Base-by-base conservation (phyloP, 2,329 filamentous ascomycete species). In the Pseudogymnoascus sp. region DNA sequence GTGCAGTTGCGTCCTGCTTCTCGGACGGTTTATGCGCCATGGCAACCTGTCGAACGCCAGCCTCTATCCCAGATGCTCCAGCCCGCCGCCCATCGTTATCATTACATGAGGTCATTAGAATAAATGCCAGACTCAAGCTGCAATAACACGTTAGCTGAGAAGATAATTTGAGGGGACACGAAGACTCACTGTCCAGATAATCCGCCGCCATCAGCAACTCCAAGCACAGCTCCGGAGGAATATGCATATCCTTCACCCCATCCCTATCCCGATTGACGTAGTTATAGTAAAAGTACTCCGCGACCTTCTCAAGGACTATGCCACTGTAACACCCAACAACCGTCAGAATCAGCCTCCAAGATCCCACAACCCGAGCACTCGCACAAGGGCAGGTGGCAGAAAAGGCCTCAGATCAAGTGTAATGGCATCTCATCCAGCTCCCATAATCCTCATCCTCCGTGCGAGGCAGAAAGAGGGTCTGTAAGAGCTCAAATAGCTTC, bases 211-310 rank as follows among this genome's bases (percentile, higher is more conserved):
- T 87, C 67, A 93, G 77, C 65, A 93, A 75, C 77, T 93, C 89
- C 46, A 93, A 79, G 69, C 89, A 92, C 60, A 93, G 78, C 76
- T 93, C 89, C 31, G 89, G 84, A 11, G 89, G 89, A 64, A 93
- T 88, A 14, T 92, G 89, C 86, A 92, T 89, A 71, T 93, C 90
- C 4, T 88, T 86, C 18, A 92, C 89, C 69, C 91, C 86, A 69
- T 88, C 86, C 68, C 80, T 80, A 68, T 91, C 83, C 61, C 82
- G 82, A 75, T 90, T 82, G 70, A 87, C 88, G 75, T 91, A 87
- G 79, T 89, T 89, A 78, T 92, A 93, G 73, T 91, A 89, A 66
- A 92, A 87, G 76, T 93, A 93, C 76, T 93, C 89, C 74, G 87
- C 89, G 34, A 93, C 86, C 73, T 91, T 91, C 74, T 93, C 89